Evolutionary conservation across 1,284 basidiomycete species (phyloP), one percentile per base, ranked within the genome.

Genomic region (Cryptococcus sp.): DNA sequence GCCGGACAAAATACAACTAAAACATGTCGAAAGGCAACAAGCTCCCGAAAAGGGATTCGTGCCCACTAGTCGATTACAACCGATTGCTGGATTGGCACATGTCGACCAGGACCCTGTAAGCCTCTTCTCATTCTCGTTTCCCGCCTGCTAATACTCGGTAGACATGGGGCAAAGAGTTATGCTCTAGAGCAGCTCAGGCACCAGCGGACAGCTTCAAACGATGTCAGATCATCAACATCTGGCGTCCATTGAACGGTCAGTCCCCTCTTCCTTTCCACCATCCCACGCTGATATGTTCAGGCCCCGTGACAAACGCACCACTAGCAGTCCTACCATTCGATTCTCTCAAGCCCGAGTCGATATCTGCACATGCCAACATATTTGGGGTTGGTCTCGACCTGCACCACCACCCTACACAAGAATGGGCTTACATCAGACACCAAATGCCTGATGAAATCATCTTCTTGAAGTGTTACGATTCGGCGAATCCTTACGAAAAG

Each of bases 261-360:
- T 53, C n/a, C n/a, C n/a, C n/a, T n/a, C n/a, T n/a, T n/a, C n/a
- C n/a, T n/a, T n/a, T n/a, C 21, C 45, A 13, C 7, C 34, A 42
- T 5, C 13, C 37, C n/a, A 9, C 22, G n/a, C 25, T 16, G 40
- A 31, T 21, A 21, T 32, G 14, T 25, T n/a, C n/a, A 56, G 64
- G 62, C 19, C 63, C 64, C 0, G 69, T 70, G 1, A 66, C 66
- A 3, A 70, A 70, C 52, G 63, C 69, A 10, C 70, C 70, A 13
- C 57, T 72, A 1, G 59, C 57, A 21, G 60, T 70, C 45, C 50
- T 56, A 31, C 53, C 56, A 41, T 68, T 50, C 45, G 41, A 36
- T 1, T 50, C 54, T 16, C 34, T 67, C 41, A 25, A 34, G 10
- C 24, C 48, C 19, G 53, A 53, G 7, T 55, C 62, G 21, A 25